Conservation (phyloP, 305 asterid genomes). For the Plantago coronopus region DNA sequence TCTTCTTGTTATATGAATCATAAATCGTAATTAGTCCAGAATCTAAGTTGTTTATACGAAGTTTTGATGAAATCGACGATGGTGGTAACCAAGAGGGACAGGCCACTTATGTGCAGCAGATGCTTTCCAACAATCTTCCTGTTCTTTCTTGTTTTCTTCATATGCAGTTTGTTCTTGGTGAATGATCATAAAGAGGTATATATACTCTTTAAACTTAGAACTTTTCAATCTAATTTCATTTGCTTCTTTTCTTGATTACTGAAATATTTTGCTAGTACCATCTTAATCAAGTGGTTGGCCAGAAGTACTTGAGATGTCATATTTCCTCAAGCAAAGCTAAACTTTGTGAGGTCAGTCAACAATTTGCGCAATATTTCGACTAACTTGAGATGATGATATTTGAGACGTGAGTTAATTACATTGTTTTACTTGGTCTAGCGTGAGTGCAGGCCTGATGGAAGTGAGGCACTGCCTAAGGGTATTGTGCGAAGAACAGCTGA, state of each 20-base stretch:
- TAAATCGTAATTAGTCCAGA: no score
- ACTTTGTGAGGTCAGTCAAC: slow-evolving; percentile 53
- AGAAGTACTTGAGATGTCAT: slow-evolving; percentile 45
- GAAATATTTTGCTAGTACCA: background rate
- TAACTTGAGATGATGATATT: background rate
- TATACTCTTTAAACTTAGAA: background rate
- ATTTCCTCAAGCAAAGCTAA: slow-evolving; percentile 27
- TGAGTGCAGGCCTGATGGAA: slow-evolving; percentile 56
- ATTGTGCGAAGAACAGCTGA: slow-evolving; percentile 51
- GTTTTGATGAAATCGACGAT: slow-evolving; percentile 1
- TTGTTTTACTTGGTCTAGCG: slow-evolving; percentile 33
- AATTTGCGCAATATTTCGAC: background rate
- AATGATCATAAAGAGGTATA: slow-evolving; percentile 53
- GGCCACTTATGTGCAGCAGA: slow-evolving; percentile 33
- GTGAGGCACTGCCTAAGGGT: slow-evolving; percentile 59
- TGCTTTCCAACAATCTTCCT: slow-evolving; percentile 40
- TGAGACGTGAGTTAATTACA: background rate
- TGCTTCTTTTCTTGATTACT: background rate
- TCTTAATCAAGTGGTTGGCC: background rate
- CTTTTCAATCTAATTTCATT: background rate
- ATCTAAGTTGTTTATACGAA: no score
- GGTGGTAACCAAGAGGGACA: slow-evolving; percentile 35
- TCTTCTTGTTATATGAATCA: slow-evolving; percentile 5
- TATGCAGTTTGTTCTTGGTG: slow-evolving; percentile 36
- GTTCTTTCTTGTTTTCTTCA: slow-evolving; percentile 43